phyloP scores from a whole-genome alignment of 305 asterid genomes.

The Solanum chacoense region DNA sequence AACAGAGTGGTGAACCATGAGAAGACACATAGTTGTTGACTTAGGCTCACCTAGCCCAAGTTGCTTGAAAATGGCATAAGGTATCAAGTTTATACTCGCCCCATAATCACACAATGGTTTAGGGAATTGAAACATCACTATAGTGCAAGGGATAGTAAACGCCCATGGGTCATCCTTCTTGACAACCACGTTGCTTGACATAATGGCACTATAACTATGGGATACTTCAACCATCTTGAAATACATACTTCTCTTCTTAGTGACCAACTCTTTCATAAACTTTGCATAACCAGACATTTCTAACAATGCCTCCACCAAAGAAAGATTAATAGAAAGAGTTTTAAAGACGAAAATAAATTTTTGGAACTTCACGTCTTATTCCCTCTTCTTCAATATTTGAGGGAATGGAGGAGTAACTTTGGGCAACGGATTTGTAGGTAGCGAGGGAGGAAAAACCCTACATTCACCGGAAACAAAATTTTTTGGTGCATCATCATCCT shows the following conservation, averaged over 20 bases:
- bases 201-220: neutral
- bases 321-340: too few relatives aligned
- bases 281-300: neutral
- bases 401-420: neutral
- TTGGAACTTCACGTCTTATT: neutral
- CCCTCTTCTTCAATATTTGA: neutral
- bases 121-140: neutral
- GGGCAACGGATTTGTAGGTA: neutral
- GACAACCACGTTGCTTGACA: neutral
- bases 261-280: neutral
- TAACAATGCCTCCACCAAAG: too few relatives aligned
- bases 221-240: neutral
- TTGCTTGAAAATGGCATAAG: neutral
- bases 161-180: neutral
- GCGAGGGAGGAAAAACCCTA: neutral
- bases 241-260: neutral
- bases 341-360: neutral
- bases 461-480: neutral
- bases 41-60: neutral
- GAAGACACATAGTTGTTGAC: neutral
- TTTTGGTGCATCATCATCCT: neutral
- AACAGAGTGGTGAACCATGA: neutral
- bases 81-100: neutral
- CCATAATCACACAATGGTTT: neutral
- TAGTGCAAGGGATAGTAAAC: neutral